Conservation (phyloP, 169 alveolate genomes). For the Eimeria necatrix region DNA sequence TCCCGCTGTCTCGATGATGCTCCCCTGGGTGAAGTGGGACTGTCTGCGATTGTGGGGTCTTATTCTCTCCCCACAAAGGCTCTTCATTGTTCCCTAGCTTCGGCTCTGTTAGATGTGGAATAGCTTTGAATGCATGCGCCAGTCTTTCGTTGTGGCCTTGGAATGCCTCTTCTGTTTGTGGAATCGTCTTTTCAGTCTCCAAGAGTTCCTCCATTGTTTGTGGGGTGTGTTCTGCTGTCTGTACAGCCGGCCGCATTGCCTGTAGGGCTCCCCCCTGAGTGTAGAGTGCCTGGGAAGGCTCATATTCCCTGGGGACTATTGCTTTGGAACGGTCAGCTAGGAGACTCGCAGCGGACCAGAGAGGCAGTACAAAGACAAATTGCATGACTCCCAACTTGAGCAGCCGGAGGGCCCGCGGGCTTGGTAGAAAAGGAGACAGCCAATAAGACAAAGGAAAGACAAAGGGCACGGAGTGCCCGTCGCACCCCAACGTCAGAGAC, state of each 20-base stretch:
- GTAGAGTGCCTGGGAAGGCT: neutral
- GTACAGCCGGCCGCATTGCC: neutral
- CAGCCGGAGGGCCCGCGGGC: constrained; percentile 57
- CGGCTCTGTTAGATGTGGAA: neutral
- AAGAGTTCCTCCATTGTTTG: neutral
- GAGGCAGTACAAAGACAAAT: constrained; percentile 66
- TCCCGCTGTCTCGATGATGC: neutral
- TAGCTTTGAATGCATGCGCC: neutral
- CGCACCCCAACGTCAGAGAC: constrained; percentile 73
- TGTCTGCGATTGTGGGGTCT: neutral
- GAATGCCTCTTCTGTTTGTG: neutral
- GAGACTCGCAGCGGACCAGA: constrained; percentile 24
- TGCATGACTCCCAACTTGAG: constrained; percentile 72
- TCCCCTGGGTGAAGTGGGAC: too few species aligned
- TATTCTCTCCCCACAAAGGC: neutral
- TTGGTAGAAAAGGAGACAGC: constrained; percentile 63
- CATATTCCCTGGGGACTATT: neutral
- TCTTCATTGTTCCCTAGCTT: neutral
- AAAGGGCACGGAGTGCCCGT: constrained; percentile 40
- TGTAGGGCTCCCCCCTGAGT: neutral
- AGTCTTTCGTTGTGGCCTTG: too few species aligned
- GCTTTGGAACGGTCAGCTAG: neutral
- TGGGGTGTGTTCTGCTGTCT: neutral
- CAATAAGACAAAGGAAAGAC: constrained; percentile 56
- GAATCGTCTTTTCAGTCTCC: too few species aligned